These are phyloP conservation scores for Heterobasidion occidentale DNA, from an alignment of 1,284 basidiomycete genomes.

Conservation along the genomic window DNA sequence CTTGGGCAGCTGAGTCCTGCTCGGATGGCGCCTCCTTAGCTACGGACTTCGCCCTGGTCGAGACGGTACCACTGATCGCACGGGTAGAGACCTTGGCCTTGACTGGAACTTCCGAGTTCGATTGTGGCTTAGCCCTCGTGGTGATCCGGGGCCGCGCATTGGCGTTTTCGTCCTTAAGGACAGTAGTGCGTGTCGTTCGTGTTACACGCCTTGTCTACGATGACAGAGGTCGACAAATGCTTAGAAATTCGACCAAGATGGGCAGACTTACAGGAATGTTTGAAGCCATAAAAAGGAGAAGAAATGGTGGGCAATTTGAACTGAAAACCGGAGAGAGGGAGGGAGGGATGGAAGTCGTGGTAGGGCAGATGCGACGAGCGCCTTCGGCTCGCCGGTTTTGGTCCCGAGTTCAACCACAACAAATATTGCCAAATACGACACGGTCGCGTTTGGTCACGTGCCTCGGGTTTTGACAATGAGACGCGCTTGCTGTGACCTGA, in stretches of 20 bases:
- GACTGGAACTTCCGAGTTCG: constrained; percentile 29
- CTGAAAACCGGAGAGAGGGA: background rate
- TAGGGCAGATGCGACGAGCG: background rate
- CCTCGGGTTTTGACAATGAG: too few relatives aligned
- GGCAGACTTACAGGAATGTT: constrained; percentile 23
- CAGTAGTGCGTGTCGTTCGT: constrained; percentile 41
- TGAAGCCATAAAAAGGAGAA: constrained; percentile 21
- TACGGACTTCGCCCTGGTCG: constrained; percentile 26
- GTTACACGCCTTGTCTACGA: constrained; percentile 51
- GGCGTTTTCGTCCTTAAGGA: constrained; percentile 55
- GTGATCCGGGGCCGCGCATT: constrained; percentile 42
- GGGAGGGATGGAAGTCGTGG: constrained; percentile 5
- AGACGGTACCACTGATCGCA: constrained; percentile 26
- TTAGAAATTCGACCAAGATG: background rate
- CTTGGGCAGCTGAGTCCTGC: constrained; percentile 30
- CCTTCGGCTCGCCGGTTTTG: constrained; percentile 10
- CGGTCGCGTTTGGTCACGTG: constrained; percentile 12
- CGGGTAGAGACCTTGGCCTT: constrained; percentile 20
- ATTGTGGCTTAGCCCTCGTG: constrained; percentile 52
- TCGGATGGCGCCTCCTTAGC: constrained; percentile 25
- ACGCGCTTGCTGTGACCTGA: too few relatives aligned
- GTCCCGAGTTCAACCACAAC: constrained; percentile 11
- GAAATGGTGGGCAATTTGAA: background rate
- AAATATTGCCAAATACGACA: constrained; percentile 12
- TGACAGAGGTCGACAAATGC: background rate